These are phyloP conservation scores for Talaromyces nanjingensis DNA, from an alignment of 495 filamentous ascomycete species.

Conservation along the genomic window DNA sequence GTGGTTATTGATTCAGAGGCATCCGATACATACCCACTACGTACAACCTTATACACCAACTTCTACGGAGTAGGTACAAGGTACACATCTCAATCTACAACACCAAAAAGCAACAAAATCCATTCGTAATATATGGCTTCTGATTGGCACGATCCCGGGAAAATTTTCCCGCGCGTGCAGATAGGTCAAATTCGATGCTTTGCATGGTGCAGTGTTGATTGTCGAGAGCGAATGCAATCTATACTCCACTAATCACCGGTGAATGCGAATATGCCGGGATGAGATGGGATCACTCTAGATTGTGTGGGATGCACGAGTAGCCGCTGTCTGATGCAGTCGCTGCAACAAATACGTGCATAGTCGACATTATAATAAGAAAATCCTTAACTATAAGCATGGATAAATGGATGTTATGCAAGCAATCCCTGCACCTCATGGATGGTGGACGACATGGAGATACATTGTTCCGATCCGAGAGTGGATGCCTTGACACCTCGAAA, in stretches of 20 bases:
- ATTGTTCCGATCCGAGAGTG: neutral
- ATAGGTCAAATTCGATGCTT: neutral
- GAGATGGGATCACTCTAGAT: neutral
- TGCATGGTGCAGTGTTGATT: neutral
- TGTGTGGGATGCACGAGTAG: neutral
- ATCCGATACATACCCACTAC: neutral
- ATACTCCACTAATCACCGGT: neutral
- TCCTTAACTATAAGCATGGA: neutral
- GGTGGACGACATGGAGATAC: neutral
- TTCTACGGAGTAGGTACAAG: neutral
- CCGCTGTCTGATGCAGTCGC: neutral
- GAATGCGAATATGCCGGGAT: neutral
- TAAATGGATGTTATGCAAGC: neutral
- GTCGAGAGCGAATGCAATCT: neutral
- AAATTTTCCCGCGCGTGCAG: neutral
- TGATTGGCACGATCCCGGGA: neutral
- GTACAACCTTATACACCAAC: neutral
- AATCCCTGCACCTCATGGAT: neutral
- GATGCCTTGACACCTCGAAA: neutral
- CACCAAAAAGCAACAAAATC: neutral
- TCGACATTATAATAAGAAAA: neutral
- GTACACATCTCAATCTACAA: neutral
- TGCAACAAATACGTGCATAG: neutral
- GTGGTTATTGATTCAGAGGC: neutral
- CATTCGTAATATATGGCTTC: neutral